phyloP scores from a whole-genome alignment of 306 rosid species.

The Medicago lupulina region DNA sequence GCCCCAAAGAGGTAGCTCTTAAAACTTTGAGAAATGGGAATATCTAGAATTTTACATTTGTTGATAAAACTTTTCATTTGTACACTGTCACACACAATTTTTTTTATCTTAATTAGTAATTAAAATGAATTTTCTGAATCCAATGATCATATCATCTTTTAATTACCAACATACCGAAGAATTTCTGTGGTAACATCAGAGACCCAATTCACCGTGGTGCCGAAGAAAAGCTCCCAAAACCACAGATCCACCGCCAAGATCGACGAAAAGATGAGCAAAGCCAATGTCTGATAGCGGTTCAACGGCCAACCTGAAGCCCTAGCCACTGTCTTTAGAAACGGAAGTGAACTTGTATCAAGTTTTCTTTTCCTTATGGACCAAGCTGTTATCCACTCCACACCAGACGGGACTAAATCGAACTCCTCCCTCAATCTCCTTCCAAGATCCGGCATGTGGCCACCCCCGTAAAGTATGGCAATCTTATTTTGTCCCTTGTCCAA shows the following conservation, averaged over 20 bases:
- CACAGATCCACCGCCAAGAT: conserved; percentile 90
- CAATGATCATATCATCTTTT: conserved; percentile 56
- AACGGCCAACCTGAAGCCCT: conserved; percentile 89
- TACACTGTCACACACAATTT: conserved; percentile 41
- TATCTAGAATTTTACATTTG: conserved; percentile 18
- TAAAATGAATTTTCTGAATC: conserved; percentile 27
- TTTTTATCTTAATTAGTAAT: conserved; percentile 18
- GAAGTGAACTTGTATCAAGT: conserved; percentile 66
- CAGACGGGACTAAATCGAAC: conserved; percentile 73
- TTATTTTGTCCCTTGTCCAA: conserved; percentile 73
- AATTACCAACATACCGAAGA: conserved; percentile 51
- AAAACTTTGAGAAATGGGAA: conserved; percentile 29
- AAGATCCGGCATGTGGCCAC: conserved; percentile 98
- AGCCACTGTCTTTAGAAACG: conserved; percentile 84
- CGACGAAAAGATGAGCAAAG: conserved; percentile 86
- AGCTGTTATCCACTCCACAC: conserved; percentile 81
- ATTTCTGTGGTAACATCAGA: conserved; percentile 61
- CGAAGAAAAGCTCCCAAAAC: conserved; percentile 95
- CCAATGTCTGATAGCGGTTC: conserved; percentile 95
- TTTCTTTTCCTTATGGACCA: conserved; percentile 77
- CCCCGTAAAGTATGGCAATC: conserved; percentile 95
- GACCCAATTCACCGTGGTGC: conserved; percentile 68
- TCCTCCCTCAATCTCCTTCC: conserved; percentile 88
- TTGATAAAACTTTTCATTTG: conserved; percentile 37
- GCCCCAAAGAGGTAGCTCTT: conserved; percentile 2